Conservation (phyloP, 768 basidiomycete genomes). For the Tricholoma sp. region DNA sequence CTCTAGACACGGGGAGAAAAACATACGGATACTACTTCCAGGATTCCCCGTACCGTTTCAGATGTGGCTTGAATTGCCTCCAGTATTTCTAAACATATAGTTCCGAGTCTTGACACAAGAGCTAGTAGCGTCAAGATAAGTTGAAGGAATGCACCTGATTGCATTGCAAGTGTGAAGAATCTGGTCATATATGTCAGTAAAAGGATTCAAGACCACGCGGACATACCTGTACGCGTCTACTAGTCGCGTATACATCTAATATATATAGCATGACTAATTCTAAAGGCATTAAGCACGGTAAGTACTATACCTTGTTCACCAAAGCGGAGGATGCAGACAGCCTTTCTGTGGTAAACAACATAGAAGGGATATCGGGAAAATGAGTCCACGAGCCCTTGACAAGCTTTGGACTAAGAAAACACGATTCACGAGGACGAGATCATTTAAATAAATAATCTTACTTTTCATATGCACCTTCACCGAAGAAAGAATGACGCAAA, state of each 20-base stretch:
- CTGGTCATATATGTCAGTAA: constrained; percentile 28
- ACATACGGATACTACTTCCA: constrained; percentile 29
- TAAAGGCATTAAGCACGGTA: background rate
- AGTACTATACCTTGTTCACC: constrained; percentile 38
- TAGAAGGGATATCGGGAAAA: constrained; percentile 36
- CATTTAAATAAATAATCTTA: constrained; percentile 19
- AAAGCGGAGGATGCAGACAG: constrained; percentile 32
- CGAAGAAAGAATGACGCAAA: constrained; percentile 51
- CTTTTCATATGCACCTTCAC: constrained; percentile 29
- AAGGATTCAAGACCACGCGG: background rate
- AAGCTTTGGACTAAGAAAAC: constrained; percentile 38
- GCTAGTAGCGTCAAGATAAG: constrained; percentile 58
- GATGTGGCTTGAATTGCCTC: constrained; percentile 29
- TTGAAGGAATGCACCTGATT: constrained; percentile 69
- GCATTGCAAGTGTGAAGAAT: constrained; percentile 58
- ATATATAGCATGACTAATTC: background rate
- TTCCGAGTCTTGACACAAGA: constrained; percentile 52
- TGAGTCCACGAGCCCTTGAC: constrained; percentile 63
- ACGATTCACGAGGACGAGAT: background rate
- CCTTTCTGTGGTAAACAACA: constrained; percentile 31
- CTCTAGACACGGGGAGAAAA: background rate
- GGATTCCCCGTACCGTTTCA: constrained; percentile 22
- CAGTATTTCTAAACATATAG: constrained; percentile 39
- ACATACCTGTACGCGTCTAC: constrained; percentile 48
- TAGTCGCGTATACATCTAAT: constrained; percentile 13